Evolutionary conservation across 129 eudicot genomes (phyloP), one percentile per base, ranked within the genome.

Genomic region (Chrysanthemum seticuspe): DNA sequence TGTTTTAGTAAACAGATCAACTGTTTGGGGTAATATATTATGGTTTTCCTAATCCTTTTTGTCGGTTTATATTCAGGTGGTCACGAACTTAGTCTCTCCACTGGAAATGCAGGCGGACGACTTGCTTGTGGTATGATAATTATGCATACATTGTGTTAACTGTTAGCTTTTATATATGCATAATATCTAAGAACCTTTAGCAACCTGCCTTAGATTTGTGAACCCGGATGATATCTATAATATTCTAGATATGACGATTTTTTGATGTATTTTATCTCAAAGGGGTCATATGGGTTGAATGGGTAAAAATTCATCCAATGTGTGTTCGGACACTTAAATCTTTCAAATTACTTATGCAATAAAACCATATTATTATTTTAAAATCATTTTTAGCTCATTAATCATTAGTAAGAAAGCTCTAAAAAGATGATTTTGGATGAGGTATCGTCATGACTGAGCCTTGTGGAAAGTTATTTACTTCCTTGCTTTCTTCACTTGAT

Each of bases 31-130:
- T 51, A 1, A 14, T 60, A 48, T 44, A 36, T 5, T 79, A 31
- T 55, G 19, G 34, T 9, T 53, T 54, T 29, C n/a, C 68, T 76
- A 11, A 81, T 36, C 49, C 13, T 14, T 54, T 71, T 15, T 78
- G 54, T 62, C 14, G 61, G 45, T 79, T 53, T 4, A 6, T 45
- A 2, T 76, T 13, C 78, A 93, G 98, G 98, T 62, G 96, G 98
- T 47, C 98, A 93, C 49, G 98, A 93, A 63, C 98, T 93, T 71
- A 93, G 98, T 81, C 92, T 89, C 66, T 60, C 87, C 36, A 93
- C 98, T 63, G 96, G 98, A 62, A 93, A 93, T 85, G 98, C 98
- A 51, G 98, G 98, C 40, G 98, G 98, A 53, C 81, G 98, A 71
- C 74, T 93, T 77, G 98, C 98, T 51, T 93, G 98, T 71, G 98